Conservation (phyloP, 768 basidiomycete genomes). For the Lactarius vividus region DNA sequence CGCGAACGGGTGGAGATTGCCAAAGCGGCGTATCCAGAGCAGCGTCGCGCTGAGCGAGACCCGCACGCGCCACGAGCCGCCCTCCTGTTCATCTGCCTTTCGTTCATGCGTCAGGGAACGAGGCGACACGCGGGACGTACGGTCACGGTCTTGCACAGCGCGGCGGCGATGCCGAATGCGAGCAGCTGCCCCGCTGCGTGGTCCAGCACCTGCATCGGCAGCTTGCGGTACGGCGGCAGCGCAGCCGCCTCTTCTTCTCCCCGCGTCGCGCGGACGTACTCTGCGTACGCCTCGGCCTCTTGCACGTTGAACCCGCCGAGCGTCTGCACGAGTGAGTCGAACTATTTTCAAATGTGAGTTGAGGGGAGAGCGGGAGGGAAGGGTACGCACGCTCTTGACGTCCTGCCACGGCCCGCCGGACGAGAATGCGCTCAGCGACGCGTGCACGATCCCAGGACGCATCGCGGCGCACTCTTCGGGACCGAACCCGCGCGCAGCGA, state of each 20-base stretch:
- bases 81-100: slow-evolving; percentile 40
- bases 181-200: slow-evolving; percentile 59
- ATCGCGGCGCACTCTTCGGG: slow-evolving; percentile 38
- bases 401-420: slow-evolving; percentile 57
- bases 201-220: slow-evolving; percentile 60
- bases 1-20: slow-evolving; percentile 39
- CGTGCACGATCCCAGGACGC: slow-evolving; percentile 51
- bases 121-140: slow-evolving; percentile 33
- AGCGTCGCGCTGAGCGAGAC: slow-evolving; percentile 58
- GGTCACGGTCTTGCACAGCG: slow-evolving; percentile 50
- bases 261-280: slow-evolving; percentile 28
- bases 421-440: slow-evolving; percentile 55
- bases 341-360: slow-evolving; percentile 36
- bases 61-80: slow-evolving; percentile 58
- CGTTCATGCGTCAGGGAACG: not conserved
- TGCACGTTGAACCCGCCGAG: slow-evolving; percentile 58
- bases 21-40: slow-evolving; percentile 56
- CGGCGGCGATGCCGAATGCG: slow-evolving; percentile 56
- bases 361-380: not conserved
- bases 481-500: slow-evolving; percentile 50
- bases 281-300: slow-evolving; percentile 49
- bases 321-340: slow-evolving; percentile 64
- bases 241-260: slow-evolving; percentile 26
- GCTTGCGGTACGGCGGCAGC: slow-evolving; percentile 34
- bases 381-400: slow-evolving; percentile 45